These are phyloP conservation scores for Lasiodiplodia citricola DNA, from an alignment of 2,329 filamentous ascomycete species.

Conservation along the genomic window DNA sequence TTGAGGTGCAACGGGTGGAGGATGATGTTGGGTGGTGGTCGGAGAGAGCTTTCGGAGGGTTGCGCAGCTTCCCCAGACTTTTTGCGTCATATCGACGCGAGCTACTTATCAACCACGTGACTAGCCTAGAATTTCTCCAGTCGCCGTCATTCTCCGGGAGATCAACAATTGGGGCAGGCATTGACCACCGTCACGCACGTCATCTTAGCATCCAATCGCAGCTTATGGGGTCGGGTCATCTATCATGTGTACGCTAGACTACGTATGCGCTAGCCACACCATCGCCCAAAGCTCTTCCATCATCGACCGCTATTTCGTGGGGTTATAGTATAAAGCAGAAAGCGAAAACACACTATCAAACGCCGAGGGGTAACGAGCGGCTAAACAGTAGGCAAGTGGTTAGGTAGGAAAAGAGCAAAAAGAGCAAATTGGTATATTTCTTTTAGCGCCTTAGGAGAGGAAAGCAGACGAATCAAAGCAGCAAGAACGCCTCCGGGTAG, in stretches of 20 bases:
- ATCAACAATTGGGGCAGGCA: background rate
- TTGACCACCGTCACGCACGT: slow-evolving; percentile 10
- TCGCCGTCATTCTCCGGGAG: background rate
- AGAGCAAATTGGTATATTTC: slow-evolving; percentile 51
- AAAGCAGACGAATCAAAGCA: slow-evolving; percentile 19
- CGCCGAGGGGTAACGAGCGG: slow-evolving; percentile 17
- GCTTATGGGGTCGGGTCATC: slow-evolving; percentile 13
- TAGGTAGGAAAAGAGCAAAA: slow-evolving; percentile 12
- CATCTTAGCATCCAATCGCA: slow-evolving; percentile 2
- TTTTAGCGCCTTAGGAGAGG: slow-evolving; percentile 43
- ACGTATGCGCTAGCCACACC: slow-evolving; percentile 21
- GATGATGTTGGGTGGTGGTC: background rate
- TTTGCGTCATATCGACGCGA: slow-evolving; percentile 22
- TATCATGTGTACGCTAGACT: slow-evolving; percentile 24
- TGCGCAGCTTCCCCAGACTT: slow-evolving; percentile 21
- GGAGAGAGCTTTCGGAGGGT: background rate
- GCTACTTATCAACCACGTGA: slow-evolving; percentile 2
- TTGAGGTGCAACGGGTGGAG: background rate
- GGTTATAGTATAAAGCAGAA: slow-evolving; percentile 7
- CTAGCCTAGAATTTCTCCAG: background rate
- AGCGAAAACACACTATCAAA: slow-evolving; percentile 1
- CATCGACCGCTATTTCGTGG: slow-evolving; percentile 20
- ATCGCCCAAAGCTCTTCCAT: slow-evolving; percentile 5
- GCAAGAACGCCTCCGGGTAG: slow-evolving; percentile 12
- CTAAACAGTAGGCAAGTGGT: slow-evolving; percentile 6